Evolutionary conservation across 345 rosid species (phyloP), one percentile per base, ranked within the genome.

Genomic region (Hirschfeldia incana): DNA sequence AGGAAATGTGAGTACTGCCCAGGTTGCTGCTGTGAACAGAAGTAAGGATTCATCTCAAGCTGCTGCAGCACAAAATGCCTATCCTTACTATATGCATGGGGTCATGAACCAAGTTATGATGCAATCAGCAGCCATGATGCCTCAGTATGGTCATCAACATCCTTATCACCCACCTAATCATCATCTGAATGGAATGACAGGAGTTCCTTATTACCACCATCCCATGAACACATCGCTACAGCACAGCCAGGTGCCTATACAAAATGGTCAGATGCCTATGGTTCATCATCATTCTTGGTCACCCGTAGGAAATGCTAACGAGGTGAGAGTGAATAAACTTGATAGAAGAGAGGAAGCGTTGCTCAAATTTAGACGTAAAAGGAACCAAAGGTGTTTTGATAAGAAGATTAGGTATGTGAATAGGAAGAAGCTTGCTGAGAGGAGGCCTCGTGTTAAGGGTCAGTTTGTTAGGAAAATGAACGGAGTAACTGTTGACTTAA

Each of bases 361-460:
- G 60, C 85, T 89, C 29, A 95, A 95, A 84, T 95, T 95, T 76
- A 87, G 97, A 84, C 94, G 91, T 85, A 95, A 93, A 75, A 87
- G 97, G 85, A 95, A 93, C 78, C 93, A 92, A 81, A 89, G 98
- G 4, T 95, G 98, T 81, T 95, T 93, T 79, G 96, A 92, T 84
- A 95, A 95, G 89, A 95, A 91, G 90, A 89, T 95, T 33, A 86
- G 99, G 83, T 95, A 95, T 81, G 96, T 86, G 75, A 95, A 93
- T 80, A 75, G 99, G 61, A 95, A 95, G 83, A 84, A 73, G 70
- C 98, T 95, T 53, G 99, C 99, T 32, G 99, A 95, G 85, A 85
- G 96, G 85, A 90, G 99, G 86, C 99, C 99, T 8, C 98, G 99
- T 12, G 94, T 93, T 70, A 87, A 92, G 77, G 99, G 99, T 60